These are phyloP conservation scores for Salisapilia sapeloensis DNA, from an alignment of 352 stramenopile genomes.

Conservation along the genomic window DNA sequence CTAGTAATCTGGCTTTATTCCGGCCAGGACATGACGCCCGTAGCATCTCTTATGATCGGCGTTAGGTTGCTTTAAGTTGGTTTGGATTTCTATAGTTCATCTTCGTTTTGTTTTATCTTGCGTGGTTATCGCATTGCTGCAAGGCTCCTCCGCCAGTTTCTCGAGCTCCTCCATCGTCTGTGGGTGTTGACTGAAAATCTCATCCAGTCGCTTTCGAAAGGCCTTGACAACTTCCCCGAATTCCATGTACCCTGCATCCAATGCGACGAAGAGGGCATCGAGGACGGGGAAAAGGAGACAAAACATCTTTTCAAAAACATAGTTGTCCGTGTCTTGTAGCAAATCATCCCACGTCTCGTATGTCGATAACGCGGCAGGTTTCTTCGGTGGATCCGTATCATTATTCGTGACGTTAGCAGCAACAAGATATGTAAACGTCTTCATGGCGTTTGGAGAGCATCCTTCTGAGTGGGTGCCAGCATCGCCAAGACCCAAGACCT, in stretches of 20 bases:
- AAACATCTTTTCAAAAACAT: slow-evolving; percentile 79
- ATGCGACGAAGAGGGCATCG: slow-evolving; percentile 73
- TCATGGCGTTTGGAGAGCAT: slow-evolving; percentile 47
- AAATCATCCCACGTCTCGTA: slow-evolving; percentile 66
- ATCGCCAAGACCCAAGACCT: slow-evolving; percentile 62
- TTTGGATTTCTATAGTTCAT: too few species aligned
- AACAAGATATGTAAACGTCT: slow-evolving; percentile 60
- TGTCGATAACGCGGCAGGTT: slow-evolving; percentile 10
- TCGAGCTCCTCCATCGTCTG: slow-evolving; percentile 39
- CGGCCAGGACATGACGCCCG: too few species aligned
- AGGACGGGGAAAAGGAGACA: slow-evolving; percentile 65
- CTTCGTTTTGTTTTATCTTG: too few species aligned
- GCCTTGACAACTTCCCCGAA: slow-evolving; percentile 65
- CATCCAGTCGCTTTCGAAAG: slow-evolving; percentile 40
- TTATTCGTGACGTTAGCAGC: slow-evolving; percentile 18
- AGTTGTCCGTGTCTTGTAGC: slow-evolving; percentile 42
- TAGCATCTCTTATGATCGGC: too few species aligned
- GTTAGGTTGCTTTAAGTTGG: too few species aligned
- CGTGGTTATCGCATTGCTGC: slow-evolving; percentile 27
- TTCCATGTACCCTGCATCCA: slow-evolving; percentile 81
- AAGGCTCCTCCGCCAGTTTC: slow-evolving; percentile 44
- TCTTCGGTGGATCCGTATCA: slow-evolving; percentile 10
- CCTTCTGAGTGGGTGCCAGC: slow-evolving; percentile 60
- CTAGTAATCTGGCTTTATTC: too few species aligned
- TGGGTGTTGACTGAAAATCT: slow-evolving; percentile 59